Percentiles rank a stretch among this genome's conserved stretches.
These are phyloP conservation scores for Trichosporon asahii DNA, from an alignment of 1,284 basidiomycete species.

Conservation along the genomic window DNA sequence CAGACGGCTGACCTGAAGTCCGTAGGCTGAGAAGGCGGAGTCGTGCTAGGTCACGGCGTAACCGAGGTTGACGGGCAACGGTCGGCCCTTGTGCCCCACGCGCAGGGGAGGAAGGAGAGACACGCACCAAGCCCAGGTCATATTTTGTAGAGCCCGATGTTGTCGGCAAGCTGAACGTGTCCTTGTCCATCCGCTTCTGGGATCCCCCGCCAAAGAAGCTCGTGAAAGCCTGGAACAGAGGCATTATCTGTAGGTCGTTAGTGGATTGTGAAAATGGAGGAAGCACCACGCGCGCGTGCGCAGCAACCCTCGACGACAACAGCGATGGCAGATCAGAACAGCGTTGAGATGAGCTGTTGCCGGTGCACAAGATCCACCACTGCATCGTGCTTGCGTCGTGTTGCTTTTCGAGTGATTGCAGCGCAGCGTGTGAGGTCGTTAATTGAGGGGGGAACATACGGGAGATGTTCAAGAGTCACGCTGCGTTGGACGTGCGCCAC, in stretches of 20 bases:
- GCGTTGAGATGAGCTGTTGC: not conserved
- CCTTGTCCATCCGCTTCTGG: not conserved
- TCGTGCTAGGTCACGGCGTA: not conserved
- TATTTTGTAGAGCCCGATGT: slow-evolving; percentile 40
- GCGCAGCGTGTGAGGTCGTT: not conserved
- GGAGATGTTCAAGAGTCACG: slow-evolving; percentile 3
- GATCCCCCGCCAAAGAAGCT: slow-evolving; percentile 4
- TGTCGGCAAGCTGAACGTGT: slow-evolving; percentile 23
- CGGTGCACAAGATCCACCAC: not conserved
- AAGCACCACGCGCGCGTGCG: not conserved
- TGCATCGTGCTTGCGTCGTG: not conserved
- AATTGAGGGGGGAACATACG: not conserved
- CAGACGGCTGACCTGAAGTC: not conserved
- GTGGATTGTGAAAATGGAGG: not conserved
- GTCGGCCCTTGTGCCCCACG: slow-evolving; percentile 23
- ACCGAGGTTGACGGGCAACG: slow-evolving; percentile 8
- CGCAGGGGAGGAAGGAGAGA: not conserved
- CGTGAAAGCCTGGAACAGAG: slow-evolving; percentile 6
- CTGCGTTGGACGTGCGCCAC: slow-evolving; percentile 6
- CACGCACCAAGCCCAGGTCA: slow-evolving; percentile 34
- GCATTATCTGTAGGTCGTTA: not conserved
- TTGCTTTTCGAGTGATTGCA: not conserved
- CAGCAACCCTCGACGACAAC: not conserved
- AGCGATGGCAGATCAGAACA: not conserved
- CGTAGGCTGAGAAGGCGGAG: not conserved